Conservation (phyloP, 2,329 filamentous ascomycete genomes). For the Pestalotiopsis sp. region DNA sequence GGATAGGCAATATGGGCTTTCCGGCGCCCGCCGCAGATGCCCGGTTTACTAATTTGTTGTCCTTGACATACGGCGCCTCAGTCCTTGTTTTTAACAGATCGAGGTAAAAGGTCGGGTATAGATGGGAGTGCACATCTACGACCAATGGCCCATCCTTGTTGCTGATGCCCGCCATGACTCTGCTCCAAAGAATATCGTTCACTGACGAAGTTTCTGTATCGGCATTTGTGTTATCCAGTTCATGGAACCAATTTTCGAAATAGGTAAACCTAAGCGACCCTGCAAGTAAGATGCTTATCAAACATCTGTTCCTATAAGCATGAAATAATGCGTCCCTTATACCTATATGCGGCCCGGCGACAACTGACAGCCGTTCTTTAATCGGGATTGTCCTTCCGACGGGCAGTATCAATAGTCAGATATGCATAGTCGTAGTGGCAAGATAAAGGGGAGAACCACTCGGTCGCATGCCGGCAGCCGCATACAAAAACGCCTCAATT, state of each 20-base stretch:
- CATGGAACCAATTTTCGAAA: too few relatives aligned
- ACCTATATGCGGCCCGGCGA: not conserved
- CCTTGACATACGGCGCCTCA: slow-evolving; percentile 1
- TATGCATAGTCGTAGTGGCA: not conserved
- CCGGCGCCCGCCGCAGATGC: not conserved
- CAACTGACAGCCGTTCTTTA: not conserved
- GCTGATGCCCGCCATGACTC: not conserved
- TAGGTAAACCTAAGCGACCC: too few relatives aligned
- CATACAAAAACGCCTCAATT: not conserved
- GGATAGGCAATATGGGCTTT: slow-evolving; percentile 2
- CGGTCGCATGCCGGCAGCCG: slow-evolving; percentile 3
- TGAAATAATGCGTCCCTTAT: not conserved
- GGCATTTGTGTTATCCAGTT: too few relatives aligned
- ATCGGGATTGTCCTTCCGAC: slow-evolving; percentile 4
- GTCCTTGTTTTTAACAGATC: not conserved
- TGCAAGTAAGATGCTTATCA: not conserved
- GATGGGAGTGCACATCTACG: not conserved
- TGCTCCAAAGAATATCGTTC: too few relatives aligned
- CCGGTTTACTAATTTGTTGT: slow-evolving; percentile 5
- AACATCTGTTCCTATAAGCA: not conserved
- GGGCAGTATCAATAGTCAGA: not conserved
- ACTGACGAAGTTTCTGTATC: too few relatives aligned
- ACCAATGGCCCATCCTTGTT: not conserved
- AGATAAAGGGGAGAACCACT: not conserved
- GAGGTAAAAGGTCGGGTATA: slow-evolving; percentile 9